phyloP scores from a whole-genome alignment of 208 protist species.

The Leptomonas pyrrhocoris region DNA sequence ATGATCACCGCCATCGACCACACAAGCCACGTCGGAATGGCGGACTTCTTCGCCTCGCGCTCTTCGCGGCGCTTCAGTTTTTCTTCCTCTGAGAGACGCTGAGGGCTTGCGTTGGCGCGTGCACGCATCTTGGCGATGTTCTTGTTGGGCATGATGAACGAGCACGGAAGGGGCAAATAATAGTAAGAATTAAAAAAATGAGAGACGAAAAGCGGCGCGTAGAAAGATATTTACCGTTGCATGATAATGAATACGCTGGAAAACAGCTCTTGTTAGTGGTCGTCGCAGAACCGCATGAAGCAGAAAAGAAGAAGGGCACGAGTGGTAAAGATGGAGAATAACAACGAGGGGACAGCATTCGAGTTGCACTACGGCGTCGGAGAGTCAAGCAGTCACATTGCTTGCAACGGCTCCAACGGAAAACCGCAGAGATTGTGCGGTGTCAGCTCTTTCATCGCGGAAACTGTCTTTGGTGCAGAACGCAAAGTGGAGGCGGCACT shows the following conservation, averaged over 20 bases:
- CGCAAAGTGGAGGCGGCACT: too few species aligned
- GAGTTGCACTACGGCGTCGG: too few species aligned
- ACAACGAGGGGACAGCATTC: too few species aligned
- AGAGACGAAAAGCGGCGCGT: neutral
- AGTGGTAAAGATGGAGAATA: too few species aligned
- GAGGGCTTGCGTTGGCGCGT: slow-evolving; percentile 45
- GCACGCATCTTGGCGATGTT: slow-evolving; percentile 61
- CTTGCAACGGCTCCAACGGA: too few species aligned
- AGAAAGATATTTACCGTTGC: neutral
- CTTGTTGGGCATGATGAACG: slow-evolving; percentile 49
- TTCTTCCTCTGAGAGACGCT: slow-evolving; percentile 66
- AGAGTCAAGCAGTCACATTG: too few species aligned
- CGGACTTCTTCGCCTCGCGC: slow-evolving; percentile 49
- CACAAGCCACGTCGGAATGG: slow-evolving; percentile 55
- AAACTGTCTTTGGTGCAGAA: too few species aligned
- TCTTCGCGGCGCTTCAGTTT: slow-evolving; percentile 51
- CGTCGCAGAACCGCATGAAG: too few species aligned
- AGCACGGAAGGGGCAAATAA: neutral
- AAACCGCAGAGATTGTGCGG: too few species aligned
- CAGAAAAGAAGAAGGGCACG: too few species aligned
- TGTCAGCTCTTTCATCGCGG: too few species aligned
- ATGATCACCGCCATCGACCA: slow-evolving; percentile 71
- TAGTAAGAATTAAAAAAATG: slow-evolving; percentile 3
- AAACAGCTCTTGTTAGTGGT: neutral
- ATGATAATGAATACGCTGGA: too few species aligned